Evolutionary conservation across 352 stramenopile genomes (phyloP).

Genomic region (Phytophthora cactorum): DNA sequence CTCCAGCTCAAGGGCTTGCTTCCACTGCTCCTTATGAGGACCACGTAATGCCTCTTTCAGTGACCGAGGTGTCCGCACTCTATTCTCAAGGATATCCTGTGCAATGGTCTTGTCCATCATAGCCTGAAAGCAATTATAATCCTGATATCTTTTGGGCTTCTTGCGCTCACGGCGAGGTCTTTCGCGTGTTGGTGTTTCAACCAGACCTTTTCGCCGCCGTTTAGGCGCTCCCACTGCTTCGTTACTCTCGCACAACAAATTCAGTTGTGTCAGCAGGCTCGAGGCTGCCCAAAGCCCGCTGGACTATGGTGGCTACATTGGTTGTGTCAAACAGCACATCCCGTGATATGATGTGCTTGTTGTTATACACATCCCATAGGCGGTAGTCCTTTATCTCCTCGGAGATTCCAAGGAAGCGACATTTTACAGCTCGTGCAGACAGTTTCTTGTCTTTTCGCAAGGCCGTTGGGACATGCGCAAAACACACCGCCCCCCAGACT

Average conservation of each 20-base stretch:
- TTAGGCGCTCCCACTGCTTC: no score
- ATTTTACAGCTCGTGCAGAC: slow-evolving; percentile 8
- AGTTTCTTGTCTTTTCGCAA: slow-evolving; percentile 13
- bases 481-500: slow-evolving; percentile 2
- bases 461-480: slow-evolving; percentile 9
- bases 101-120: neutral
- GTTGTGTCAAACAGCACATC: slow-evolving; percentile 4
- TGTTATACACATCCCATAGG: neutral
- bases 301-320: neutral
- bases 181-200: no score
- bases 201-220: no score
- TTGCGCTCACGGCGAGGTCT: neutral
- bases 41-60: neutral
- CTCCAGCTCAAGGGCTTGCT: neutral
- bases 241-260: no score
- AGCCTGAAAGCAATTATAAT: neutral
- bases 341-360: neutral
- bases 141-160: neutral
- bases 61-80: neutral
- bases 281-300: neutral
- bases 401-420: neutral
- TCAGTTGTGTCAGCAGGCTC: no score
- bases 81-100: neutral
- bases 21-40: neutral
- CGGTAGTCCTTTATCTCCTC: neutral